Base-by-base conservation (phyloP, 2,329 filamentous ascomycete genomes). In the Ophiostoma triangulosporum region DNA sequence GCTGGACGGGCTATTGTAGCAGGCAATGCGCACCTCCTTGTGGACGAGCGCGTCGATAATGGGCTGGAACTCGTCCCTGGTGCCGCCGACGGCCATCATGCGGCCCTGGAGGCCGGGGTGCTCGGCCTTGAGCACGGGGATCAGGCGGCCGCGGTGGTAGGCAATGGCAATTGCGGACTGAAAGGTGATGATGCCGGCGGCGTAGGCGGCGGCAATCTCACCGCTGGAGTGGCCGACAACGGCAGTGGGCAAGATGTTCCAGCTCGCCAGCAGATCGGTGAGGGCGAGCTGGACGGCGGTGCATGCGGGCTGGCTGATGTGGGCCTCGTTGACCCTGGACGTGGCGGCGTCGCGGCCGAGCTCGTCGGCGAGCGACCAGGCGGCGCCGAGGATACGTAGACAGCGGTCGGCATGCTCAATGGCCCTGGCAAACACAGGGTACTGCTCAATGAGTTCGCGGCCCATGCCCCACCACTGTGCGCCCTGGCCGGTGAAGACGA, bases 211-310 rank as follows among this genome's bases (percentile, higher is more conserved):
- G 0, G 64, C 69, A n/a, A 73, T 73, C 55, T 73, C 71, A 4
- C 71, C 71, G 3, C 67, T 70, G 0, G 68, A 70, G 57, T 71
- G 69, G n/a, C 69, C 69, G 14, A 70, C 64, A 4, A 69, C 66
- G 3, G 62, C 61, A 45, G 58, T 51, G 36, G 66, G 65, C 5
- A 24, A 36, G 6, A 67, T 54, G 2, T 61, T 63, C 12, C 66
- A 51, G 17, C 57, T 57, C 12, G 48, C 50, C 3, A 67, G 58
- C 6, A 67, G 55, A 27, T 66, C 60, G 0, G 66, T 59, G 0
- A 66, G 58, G 0, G 64, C 75, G 3, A 80, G 65, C 57, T 80
- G 77, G 1, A 81, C 35, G 0, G 76, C 75, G 0, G 76, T 78
- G 51, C 72, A 78, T 0, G 77, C 60, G 0, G 77, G 73, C 57